Percentiles rank a stretch among this genome's conserved stretches.
Conservation (phyloP, 83 land plant genomes). For the Picea engelmannii region DNA sequence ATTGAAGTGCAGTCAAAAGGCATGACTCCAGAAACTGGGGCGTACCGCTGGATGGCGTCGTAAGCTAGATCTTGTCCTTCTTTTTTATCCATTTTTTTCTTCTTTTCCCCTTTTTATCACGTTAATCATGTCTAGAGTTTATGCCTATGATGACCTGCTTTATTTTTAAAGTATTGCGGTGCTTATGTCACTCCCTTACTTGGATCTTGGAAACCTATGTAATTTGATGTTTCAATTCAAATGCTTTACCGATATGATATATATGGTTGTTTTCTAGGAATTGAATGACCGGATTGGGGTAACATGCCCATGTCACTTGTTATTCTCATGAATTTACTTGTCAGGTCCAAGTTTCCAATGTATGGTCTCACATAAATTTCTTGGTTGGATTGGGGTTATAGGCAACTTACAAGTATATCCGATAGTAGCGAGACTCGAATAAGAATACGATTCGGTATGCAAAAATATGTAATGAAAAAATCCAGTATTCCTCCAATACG, state of each 20-base stretch:
- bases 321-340: background rate
- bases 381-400: no score
- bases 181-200: background rate
- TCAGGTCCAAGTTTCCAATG: background rate
- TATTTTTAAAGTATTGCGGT: background rate
- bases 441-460: background rate
- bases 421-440: no score
- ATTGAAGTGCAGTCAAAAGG: constrained; percentile 71
- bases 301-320: background rate
- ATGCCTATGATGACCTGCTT: background rate
- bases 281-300: background rate
- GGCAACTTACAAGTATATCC: no score
- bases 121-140: background rate
- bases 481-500: no score
- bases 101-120: background rate
- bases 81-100: background rate
- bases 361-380: background rate
- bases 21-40: constrained; percentile 82
- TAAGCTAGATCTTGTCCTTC: constrained; percentile 24
- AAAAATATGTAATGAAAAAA: background rate
- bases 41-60: constrained; percentile 87
- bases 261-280: background rate
- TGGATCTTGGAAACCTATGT: background rate
- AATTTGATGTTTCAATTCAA: background rate
- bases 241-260: background rate